These are phyloP conservation scores for Paecilomyces sp. DNA, from an alignment of 2,329 filamentous ascomycete genomes.

Conservation along the genomic window DNA sequence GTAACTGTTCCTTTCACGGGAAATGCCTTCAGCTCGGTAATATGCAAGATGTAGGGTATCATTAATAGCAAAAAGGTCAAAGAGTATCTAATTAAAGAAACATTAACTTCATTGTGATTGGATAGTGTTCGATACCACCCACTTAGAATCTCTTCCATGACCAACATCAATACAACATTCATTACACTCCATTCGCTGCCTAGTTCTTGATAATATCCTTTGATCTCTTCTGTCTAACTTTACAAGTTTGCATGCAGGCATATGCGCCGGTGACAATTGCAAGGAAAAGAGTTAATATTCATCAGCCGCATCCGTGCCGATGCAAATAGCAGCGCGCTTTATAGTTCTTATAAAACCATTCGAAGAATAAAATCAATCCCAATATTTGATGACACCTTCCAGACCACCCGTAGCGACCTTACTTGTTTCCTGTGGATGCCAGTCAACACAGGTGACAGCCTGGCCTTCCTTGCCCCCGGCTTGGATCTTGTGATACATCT, in stretches of 20 bases:
- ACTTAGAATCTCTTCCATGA: not conserved
- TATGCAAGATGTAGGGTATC: not conserved
- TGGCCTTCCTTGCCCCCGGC: slow-evolving; percentile 62
- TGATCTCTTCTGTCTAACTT: not conserved
- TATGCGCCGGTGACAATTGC: not conserved
- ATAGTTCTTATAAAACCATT: not conserved
- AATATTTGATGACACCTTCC: slow-evolving; percentile 83
- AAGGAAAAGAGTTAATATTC: not conserved
- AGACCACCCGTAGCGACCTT: slow-evolving; percentile 88
- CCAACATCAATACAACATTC: not conserved
- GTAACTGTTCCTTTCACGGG: not conserved
- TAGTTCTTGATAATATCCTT: not conserved
- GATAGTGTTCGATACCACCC: not conserved
- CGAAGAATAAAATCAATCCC: slow-evolving; percentile 59
- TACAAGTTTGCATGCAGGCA: not conserved
- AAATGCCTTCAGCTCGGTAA: not conserved
- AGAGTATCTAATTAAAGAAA: not conserved
- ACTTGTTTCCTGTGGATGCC: slow-evolving; percentile 96
- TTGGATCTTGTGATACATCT: slow-evolving; percentile 95
- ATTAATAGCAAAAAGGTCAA: not conserved
- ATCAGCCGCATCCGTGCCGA: not conserved
- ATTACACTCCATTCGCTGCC: not conserved
- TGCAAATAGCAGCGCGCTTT: not conserved
- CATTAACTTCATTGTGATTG: not conserved
- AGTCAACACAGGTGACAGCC: slow-evolving; percentile 78